These are phyloP conservation scores for Fusarium proliferatum DNA, from an alignment of 2,329 filamentous ascomycete species.

Conservation along the genomic window DNA sequence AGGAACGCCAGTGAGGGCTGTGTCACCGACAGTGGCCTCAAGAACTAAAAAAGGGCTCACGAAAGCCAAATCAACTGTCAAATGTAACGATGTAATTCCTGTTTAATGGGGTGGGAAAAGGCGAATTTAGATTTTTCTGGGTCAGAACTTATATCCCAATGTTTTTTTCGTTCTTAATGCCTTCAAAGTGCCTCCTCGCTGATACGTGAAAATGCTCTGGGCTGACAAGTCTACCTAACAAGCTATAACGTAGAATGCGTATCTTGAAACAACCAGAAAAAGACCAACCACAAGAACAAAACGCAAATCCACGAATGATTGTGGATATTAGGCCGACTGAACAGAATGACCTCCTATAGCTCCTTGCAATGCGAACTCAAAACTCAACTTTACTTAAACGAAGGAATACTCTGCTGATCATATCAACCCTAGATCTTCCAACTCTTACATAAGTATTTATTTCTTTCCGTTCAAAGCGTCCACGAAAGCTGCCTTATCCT, in stretches of 20 bases:
- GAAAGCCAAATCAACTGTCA: slow-evolving; percentile 11
- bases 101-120: slow-evolving; percentile 44
- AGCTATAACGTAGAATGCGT: slow-evolving; percentile 4
- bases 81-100: slow-evolving; percentile 39
- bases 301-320: slow-evolving; percentile 17
- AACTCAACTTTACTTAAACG: background rate
- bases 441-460: background rate
- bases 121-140: slow-evolving; percentile 42
- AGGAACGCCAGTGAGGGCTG: slow-evolving; percentile 70
- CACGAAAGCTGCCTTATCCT: slow-evolving; percentile 86
- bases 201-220: slow-evolving; percentile 1
- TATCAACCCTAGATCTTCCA: background rate
- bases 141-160: slow-evolving; percentile 33
- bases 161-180: slow-evolving; percentile 10
- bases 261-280: background rate
- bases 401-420: background rate
- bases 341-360: slow-evolving; percentile 30
- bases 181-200: background rate
- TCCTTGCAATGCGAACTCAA: slow-evolving; percentile 42
- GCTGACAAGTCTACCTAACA: slow-evolving; percentile 20
- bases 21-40: slow-evolving; percentile 61
- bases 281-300: background rate
- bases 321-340: slow-evolving; percentile 23
- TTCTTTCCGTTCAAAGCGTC: slow-evolving; percentile 67
- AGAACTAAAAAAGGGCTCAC: slow-evolving; percentile 28